Evolutionary conservation across 2,329 filamentous ascomycete genomes (phyloP).

Genomic region (Hymenoscyphus fructigenus): DNA sequence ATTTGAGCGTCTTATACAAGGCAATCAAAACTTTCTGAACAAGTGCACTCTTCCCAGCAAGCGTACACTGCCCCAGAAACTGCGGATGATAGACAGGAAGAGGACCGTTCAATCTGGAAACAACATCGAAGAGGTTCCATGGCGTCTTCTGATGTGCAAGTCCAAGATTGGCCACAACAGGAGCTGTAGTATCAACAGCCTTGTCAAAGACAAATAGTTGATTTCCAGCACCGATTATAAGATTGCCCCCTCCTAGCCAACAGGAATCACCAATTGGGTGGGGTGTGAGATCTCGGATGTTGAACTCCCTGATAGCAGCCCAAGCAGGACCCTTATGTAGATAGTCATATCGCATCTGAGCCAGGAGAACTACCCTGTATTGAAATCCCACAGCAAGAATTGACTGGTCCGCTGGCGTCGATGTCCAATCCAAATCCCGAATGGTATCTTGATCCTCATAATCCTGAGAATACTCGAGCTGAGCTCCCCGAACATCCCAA

Average conservation of each 20-base stretch:
- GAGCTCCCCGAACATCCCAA: slow-evolving; percentile 82
- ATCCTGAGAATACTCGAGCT: slow-evolving; percentile 76
- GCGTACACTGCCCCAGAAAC: slow-evolving; percentile 81
- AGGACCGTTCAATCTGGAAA: slow-evolving; percentile 81
- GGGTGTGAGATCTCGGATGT: slow-evolving; percentile 76
- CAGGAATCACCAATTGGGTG: slow-evolving; percentile 91
- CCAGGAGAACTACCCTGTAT: slow-evolving; percentile 78
- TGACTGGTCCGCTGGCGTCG: slow-evolving; percentile 83
- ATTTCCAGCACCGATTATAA: slow-evolving; percentile 87
- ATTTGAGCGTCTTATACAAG: slow-evolving; percentile 76
- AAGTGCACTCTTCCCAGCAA: slow-evolving; percentile 71
- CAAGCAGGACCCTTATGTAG: slow-evolving; percentile 86
- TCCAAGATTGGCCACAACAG: slow-evolving; percentile 29
- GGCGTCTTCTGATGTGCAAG: slow-evolving; percentile 27
- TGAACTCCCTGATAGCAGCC: slow-evolving; percentile 81
- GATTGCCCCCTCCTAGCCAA: slow-evolving; percentile 81
- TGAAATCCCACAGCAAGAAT: slow-evolving; percentile 91
- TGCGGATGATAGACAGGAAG: slow-evolving; percentile 91
- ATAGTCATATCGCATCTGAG: slow-evolving; percentile 90
- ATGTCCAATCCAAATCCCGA: slow-evolving; percentile 90
- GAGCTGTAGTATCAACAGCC: slow-evolving; percentile 58
- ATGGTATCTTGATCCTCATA: slow-evolving; percentile 74
- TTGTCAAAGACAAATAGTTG: slow-evolving; percentile 85
- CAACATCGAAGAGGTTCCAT: slow-evolving; percentile 73
- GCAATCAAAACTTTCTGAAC: slow-evolving; percentile 72